Conservation (phyloP, 345 rosid genomes). For the Salix brachista region DNA sequence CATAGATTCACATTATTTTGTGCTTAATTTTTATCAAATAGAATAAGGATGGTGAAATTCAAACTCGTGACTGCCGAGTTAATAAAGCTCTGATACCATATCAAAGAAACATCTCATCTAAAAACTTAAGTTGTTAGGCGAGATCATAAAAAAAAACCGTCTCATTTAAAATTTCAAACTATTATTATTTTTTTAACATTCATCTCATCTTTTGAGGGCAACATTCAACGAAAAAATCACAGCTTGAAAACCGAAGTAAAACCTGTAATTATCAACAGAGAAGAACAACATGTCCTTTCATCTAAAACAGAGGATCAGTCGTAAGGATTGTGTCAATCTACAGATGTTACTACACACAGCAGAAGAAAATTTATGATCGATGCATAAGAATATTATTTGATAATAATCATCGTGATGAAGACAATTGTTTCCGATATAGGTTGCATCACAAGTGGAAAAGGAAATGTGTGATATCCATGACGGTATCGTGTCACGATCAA, state of each 20-base stretch:
- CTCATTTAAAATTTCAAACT: no score
- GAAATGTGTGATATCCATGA: background rate
- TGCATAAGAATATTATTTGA: constrained; percentile 10
- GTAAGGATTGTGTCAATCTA: background rate
- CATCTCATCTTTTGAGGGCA: no score
- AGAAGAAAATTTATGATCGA: no score
- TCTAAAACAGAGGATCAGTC: background rate
- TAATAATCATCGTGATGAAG: background rate
- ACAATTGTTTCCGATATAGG: background rate
- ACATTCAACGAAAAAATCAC: background rate
- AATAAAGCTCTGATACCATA: no score
- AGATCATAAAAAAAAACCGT: no score
- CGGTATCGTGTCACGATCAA: background rate
- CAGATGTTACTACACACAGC: background rate
- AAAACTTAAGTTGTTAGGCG: rapidly evolving
- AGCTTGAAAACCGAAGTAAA: background rate
- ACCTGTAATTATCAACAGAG: background rate
- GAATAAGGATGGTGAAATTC: rapidly evolving
- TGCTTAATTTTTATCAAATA: no score
- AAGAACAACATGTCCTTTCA: no score
- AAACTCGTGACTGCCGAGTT: rapidly evolving
- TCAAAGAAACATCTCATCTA: rapidly evolving
- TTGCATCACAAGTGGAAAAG: background rate
- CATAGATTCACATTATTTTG: no score
- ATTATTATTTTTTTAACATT: no score